phyloP scores from a whole-genome alignment of 352 stramenopile species.

The Phytophthora capsici region DNA sequence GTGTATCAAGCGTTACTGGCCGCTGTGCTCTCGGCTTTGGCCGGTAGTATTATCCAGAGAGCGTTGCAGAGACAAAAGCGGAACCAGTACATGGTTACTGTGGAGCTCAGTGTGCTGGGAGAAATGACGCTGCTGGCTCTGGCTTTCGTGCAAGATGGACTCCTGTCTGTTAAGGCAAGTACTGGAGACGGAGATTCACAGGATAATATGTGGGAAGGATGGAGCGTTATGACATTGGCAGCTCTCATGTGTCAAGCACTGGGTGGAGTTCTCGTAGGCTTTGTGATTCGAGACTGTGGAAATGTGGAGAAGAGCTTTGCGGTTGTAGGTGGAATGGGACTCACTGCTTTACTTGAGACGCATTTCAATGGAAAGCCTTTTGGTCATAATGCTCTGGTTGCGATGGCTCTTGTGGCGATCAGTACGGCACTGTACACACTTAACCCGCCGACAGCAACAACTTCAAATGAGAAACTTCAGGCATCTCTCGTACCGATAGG shows the following conservation, averaged over 20 bases:
- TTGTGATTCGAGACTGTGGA: slow-evolving; percentile 87
- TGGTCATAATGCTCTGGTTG: slow-evolving; percentile 53
- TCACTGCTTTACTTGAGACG: slow-evolving; percentile 75
- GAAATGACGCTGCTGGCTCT: slow-evolving; percentile 66
- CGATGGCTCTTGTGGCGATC: slow-evolving; percentile 66
- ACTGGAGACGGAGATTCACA: slow-evolving; percentile 35
- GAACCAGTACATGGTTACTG: slow-evolving; percentile 83
- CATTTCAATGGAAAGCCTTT: slow-evolving; percentile 79
- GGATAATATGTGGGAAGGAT: slow-evolving; percentile 69
- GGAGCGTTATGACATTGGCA: slow-evolving; percentile 67
- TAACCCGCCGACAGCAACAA: slow-evolving; percentile 51
- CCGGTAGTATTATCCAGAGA: slow-evolving; percentile 79
- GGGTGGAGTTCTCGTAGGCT: slow-evolving; percentile 77
- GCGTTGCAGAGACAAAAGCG: slow-evolving; percentile 73
- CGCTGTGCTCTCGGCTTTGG: slow-evolving; percentile 74
- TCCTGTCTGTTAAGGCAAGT: slow-evolving; percentile 5
- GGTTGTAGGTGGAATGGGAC: slow-evolving; percentile 81
- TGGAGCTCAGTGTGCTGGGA: slow-evolving; percentile 77
- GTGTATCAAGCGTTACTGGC: slow-evolving; percentile 78
- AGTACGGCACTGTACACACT: slow-evolving; percentile 78
- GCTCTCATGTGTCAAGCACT: slow-evolving; percentile 74
- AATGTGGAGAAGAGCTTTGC: slow-evolving; percentile 89
- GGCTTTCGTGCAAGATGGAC: slow-evolving; percentile 40
- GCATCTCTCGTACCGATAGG: slow-evolving; percentile 7
- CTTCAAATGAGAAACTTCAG: slow-evolving; percentile 26